A percentile compares a stretch with the other conserved stretches of the same genome.
Conservation (phyloP, 2,329 filamentous ascomycete species). For the Diaporthe batatas region DNA sequence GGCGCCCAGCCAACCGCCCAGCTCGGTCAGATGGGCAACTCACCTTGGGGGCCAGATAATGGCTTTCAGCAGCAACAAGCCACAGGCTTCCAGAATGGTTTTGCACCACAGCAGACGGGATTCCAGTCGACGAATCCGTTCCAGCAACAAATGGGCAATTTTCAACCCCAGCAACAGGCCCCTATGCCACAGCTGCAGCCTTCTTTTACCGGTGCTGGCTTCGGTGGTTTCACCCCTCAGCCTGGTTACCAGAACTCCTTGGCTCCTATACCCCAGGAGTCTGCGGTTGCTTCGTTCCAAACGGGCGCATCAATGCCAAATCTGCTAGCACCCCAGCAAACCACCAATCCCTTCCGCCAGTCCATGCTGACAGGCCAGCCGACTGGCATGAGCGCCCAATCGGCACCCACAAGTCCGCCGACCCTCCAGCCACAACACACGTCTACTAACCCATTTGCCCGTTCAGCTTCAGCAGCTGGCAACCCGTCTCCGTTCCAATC, state of each 20-base stretch:
- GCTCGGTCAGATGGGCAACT: constrained; percentile 43
- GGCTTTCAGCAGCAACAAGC: constrained; percentile 57
- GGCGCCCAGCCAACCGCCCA: constrained; percentile 59
- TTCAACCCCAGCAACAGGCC: constrained; percentile 53
- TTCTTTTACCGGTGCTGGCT: constrained; percentile 78
- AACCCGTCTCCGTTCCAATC: constrained; percentile 60
- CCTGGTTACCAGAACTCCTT: constrained; percentile 66
- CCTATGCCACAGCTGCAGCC: constrained; percentile 57
- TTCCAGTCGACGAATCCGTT: constrained; percentile 59
- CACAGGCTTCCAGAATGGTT: constrained; percentile 58
- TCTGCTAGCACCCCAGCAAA: constrained; percentile 67
- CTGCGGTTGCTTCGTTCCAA: constrained; percentile 63
- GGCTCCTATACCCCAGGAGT: constrained; percentile 70
- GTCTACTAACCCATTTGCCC: constrained; percentile 90
- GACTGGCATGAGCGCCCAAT: constrained; percentile 59
- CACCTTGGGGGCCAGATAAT: constrained; percentile 48
- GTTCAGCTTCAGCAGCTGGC: constrained; percentile 61
- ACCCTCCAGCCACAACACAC: constrained; percentile 62
- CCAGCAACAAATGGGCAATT: constrained; percentile 54
- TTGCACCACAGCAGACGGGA: constrained; percentile 55
- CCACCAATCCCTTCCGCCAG: constrained; percentile 93
- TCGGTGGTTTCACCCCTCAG: constrained; percentile 84
- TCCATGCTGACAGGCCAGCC: constrained; percentile 77
- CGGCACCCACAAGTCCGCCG: constrained; percentile 56
- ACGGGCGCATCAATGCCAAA: constrained; percentile 58